phyloP scores from a whole-genome alignment of 306 rosid genomes.

The Prunus mongolica region DNA sequence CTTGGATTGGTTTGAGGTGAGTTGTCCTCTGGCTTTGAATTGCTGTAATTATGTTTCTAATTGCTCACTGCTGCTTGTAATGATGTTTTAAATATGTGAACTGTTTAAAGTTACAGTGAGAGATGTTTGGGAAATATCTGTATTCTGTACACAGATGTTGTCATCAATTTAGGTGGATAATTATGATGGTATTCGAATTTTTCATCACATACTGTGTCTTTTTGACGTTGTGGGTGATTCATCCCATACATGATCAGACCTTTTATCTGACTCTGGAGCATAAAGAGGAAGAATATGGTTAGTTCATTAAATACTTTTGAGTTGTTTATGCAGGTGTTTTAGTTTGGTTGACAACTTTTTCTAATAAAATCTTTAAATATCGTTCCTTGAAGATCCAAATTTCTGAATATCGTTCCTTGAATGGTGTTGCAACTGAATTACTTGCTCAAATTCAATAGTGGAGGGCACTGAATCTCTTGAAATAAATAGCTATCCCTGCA shows the following conservation, averaged over 20 bases:
- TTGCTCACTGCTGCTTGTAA: background rate
- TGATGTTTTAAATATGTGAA: background rate
- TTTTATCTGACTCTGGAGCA: constrained; percentile 61
- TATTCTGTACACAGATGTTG: too few species aligned
- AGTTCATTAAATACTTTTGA: constrained; percentile 5
- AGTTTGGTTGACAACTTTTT: too few species aligned
- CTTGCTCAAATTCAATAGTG: too few species aligned
- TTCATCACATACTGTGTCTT: background rate
- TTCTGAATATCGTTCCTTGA: too few species aligned
- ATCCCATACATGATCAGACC: constrained; percentile 72
- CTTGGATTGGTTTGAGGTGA: constrained; percentile 82
- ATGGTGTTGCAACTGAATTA: too few species aligned
- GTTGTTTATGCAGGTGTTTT: background rate
- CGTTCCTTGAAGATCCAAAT: too few species aligned
- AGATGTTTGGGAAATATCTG: background rate
- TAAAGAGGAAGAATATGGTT: constrained; percentile 76
- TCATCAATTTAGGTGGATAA: too few species aligned
- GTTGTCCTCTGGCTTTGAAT: constrained; percentile 15
- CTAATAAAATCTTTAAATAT: too few species aligned
- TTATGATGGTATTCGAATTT: background rate
- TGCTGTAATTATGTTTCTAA: background rate
- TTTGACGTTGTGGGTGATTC: constrained; percentile 43
- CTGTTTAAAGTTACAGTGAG: too few species aligned
- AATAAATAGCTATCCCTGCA: too few species aligned
- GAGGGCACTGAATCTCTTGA: too few species aligned